A percentile compares a stretch with the other conserved stretches of the same genome.
Evolutionary conservation across 345 rosid species (phyloP).

Genomic region (Gossypium ekmanianum): DNA sequence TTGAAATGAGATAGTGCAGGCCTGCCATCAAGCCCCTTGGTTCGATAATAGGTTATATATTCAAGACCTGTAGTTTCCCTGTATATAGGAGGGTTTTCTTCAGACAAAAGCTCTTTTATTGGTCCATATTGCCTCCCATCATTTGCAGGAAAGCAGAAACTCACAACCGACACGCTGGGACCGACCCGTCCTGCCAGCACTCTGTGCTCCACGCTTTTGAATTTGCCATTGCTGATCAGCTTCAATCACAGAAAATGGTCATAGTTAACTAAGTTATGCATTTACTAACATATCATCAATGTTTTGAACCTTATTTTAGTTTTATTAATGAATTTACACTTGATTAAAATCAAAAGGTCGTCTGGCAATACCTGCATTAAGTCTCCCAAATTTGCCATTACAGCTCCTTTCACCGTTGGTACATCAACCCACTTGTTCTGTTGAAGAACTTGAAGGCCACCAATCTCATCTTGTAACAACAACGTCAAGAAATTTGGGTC

Average conservation of each 20-base stretch:
- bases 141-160: not conserved
- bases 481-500: not conserved
- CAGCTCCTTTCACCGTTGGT: not conserved
- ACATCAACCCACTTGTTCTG: slow-evolving; percentile 1
- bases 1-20: slow-evolving; percentile 5
- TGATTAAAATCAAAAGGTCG: not conserved
- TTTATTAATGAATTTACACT: not conserved
- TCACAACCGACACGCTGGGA: not conserved
- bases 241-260: not conserved
- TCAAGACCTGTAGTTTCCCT: slow-evolving; percentile 1
- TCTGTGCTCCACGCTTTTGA: not conserved
- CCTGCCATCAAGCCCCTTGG: not conserved
- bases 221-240: not conserved
- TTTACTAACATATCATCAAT: not conserved
- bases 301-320: not conserved
- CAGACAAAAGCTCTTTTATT: not conserved
- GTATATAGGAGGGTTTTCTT: not conserved
- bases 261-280: not conserved
- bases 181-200: not conserved
- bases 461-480: not conserved
- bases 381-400: not conserved
- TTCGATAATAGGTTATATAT: not conserved
- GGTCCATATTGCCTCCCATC: not conserved
- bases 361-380: slow-evolving; percentile 7
- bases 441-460: slow-evolving; percentile 9